Evolutionary conservation across 2,329 filamentous ascomycete species (phyloP).

Genomic region (Pseudogymnoascus sp.): DNA sequence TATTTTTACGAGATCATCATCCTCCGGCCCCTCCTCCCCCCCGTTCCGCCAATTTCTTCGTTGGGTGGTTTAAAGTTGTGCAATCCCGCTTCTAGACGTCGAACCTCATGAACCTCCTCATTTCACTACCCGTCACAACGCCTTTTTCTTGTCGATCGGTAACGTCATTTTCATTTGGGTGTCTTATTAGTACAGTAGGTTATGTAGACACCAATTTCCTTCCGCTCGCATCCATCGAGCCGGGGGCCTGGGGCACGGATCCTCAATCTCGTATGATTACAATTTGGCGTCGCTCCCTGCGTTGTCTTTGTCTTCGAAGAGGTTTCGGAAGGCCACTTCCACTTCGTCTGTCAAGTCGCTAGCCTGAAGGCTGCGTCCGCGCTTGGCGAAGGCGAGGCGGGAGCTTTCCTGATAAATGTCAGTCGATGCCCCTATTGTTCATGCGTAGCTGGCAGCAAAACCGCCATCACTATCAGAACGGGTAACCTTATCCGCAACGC

Average conservation of each 20-base stretch:
- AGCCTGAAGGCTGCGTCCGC: constrained; percentile 77
- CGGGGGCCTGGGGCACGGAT: background rate
- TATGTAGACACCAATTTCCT: background rate
- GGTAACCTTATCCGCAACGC: background rate
- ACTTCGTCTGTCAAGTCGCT: constrained; percentile 86
- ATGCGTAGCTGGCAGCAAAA: background rate
- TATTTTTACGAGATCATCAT: constrained; percentile 1
- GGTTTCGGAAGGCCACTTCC: constrained; percentile 64
- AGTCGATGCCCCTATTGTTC: background rate
- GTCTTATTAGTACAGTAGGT: background rate
- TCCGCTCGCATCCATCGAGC: background rate
- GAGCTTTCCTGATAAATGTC: constrained; percentile 58
- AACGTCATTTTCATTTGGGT: background rate
- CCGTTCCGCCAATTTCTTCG: background rate
- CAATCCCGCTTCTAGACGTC: constrained; percentile 6
- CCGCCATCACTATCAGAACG: background rate
- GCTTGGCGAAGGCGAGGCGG: constrained; percentile 73
- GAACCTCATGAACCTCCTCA: background rate
- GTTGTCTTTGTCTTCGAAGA: constrained; percentile 48
- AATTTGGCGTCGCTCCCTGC: background rate
- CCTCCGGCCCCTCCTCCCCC: background rate
- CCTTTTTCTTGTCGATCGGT: background rate
- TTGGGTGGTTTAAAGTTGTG: background rate
- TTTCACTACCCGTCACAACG: background rate
- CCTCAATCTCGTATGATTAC: background rate